Base-by-base conservation (phyloP, 192 early-diverging fungal genomes). In the Rhizoclosmatium sp. region DNA sequence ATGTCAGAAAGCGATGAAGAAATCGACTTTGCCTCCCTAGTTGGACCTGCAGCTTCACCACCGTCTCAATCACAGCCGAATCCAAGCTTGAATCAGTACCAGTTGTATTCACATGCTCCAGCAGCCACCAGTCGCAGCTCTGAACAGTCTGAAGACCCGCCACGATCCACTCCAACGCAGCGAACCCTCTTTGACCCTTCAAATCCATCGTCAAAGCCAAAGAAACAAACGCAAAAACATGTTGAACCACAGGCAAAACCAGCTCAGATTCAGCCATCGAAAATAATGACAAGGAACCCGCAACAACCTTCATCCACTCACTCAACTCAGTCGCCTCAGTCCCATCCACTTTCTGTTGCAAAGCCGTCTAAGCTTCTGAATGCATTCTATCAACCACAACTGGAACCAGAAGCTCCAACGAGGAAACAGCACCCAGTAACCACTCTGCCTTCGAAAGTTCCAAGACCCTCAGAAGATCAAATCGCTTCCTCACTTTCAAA, bases 1-100 rank as follows among this genome's bases (percentile, higher is more conserved):
- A 47, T 46, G 19, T n/a, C 44, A 47, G 67, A 69, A 40, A 71
- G 69, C 39, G 69, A 71, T 16, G 69, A 71, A 19, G 69, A 71
- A 49, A 56, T 71, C 12, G 69, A 71, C 39, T 71, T 71, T 69
- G 67, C 67, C 7, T 45, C 31, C 31, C 31, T 31, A 31, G 64
- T 40, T 0, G 31, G 31, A 31, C 54, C n/a, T 58, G 54, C n/a
- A 10, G 54, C n/a, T 58, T 58, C 61, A 40, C 7, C 21, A 23
- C 9, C 61, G 0, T 39, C 21, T 0, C 61, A 54, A 54, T 12
- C 61, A 40, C 61, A 64, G n/a, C 61, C 9, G 40, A 64, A n/a
- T n/a, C 61, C 61, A 64, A 7, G 7, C 40, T 40, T 64, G 61
- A 64, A 64, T 40, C 21, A 10, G 54, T 10, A 10, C 54, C 54